Percentiles rank a stretch among this genome's conserved stretches.
Conservation (phyloP, 768 basidiomycete genomes). For the Cubamyces lactineus region DNA sequence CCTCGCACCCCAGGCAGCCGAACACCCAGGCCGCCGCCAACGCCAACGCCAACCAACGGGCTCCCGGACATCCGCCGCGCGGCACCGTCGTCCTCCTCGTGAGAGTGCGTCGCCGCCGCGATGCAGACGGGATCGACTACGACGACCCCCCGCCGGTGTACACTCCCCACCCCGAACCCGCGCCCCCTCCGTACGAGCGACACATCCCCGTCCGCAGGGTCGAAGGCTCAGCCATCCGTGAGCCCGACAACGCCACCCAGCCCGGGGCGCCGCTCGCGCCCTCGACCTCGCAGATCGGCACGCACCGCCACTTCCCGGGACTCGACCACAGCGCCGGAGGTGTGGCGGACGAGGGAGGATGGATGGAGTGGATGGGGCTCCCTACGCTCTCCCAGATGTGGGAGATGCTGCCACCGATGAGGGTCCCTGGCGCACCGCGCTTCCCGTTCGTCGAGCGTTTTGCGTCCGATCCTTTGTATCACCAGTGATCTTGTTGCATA, state of each 20-base stretch:
- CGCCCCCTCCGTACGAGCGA: background rate
- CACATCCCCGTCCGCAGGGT: constrained; percentile 9
- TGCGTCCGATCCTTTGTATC: constrained; percentile 12
- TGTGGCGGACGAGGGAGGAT: constrained; percentile 1
- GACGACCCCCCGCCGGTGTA: background rate
- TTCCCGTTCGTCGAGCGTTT: constrained; percentile 15
- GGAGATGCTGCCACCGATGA: background rate
- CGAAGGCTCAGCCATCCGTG: background rate
- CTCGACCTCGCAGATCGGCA: constrained; percentile 8
- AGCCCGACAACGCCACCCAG: background rate
- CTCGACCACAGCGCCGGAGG: constrained; percentile 11
- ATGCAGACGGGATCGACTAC: background rate
- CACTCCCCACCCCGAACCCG: constrained; percentile 3
- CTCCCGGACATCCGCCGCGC: background rate
- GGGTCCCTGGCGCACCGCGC: constrained; percentile 11
- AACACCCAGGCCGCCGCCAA: background rate
- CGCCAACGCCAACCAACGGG: background rate
- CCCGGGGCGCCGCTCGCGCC: constrained; percentile 5
- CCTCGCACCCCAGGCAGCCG: background rate
- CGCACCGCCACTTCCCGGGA: constrained; percentile 6
- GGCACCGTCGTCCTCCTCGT: background rate
- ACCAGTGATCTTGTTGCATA: background rate
- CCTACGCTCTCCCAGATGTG: background rate
- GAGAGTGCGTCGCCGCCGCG: too few species aligned
- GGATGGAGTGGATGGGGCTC: background rate